Percentiles rank a stretch among this genome's conserved stretches.
Evolutionary conservation across 768 basidiomycete genomes (phyloP).

Genomic region (Amylocystis lapponica): DNA sequence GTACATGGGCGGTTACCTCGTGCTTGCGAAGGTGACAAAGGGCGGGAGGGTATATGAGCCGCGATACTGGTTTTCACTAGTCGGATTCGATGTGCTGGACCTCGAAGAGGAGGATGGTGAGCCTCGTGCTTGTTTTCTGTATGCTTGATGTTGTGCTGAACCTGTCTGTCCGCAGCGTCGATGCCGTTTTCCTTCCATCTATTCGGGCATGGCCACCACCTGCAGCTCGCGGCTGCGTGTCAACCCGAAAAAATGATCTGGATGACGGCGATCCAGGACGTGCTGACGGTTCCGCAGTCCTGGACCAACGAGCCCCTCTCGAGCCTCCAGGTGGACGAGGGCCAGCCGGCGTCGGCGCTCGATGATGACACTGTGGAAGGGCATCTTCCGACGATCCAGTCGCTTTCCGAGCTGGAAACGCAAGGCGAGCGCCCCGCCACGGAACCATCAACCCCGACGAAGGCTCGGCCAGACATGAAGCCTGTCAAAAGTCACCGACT

Average conservation of each 20-base stretch:
- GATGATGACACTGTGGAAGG: constrained; percentile 12
- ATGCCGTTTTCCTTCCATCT: constrained; percentile 76
- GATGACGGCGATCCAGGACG: constrained; percentile 61
- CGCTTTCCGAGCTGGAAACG: constrained; percentile 23
- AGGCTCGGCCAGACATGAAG: constrained; percentile 3
- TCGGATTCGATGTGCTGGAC: constrained; percentile 66
- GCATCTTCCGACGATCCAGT: constrained; percentile 27
- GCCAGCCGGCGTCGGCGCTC: constrained; percentile 30
- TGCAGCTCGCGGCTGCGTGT: constrained; percentile 86
- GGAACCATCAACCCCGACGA: background rate
- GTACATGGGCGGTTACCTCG: constrained; percentile 78
- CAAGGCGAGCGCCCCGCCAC: constrained; percentile 2
- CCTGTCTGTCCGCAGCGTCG: constrained; percentile 44
- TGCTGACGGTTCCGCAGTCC: constrained; percentile 33
- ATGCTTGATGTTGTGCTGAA: background rate
- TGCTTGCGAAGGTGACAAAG: constrained; percentile 83
- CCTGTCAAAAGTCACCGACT: constrained; percentile 10
- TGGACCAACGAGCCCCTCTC: constrained; percentile 62
- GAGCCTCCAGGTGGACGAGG: constrained; percentile 46
- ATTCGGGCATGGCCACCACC: constrained; percentile 59
- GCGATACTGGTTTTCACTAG: constrained; percentile 80
- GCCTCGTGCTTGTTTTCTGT: constrained; percentile 26
- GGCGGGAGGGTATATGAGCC: constrained; percentile 75
- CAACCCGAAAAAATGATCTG: constrained; percentile 82
- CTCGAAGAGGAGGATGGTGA: constrained; percentile 69